phyloP scores from a whole-genome alignment of 2,329 filamentous ascomycete genomes.

The Chaetomium olivaceum region DNA sequence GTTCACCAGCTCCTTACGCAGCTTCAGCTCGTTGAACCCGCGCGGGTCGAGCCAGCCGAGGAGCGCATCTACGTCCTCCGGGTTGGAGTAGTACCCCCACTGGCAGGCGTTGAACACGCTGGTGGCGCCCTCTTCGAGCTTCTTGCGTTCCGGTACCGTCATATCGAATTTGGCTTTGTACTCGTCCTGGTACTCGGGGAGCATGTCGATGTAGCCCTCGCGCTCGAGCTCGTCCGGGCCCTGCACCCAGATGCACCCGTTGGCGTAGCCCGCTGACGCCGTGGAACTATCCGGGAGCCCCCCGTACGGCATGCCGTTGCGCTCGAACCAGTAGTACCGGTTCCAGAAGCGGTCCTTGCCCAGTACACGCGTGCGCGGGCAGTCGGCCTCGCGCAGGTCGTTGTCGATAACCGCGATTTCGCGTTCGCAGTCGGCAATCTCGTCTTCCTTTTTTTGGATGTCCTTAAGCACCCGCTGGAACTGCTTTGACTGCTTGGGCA shows the following conservation, averaged over 20 bases:
- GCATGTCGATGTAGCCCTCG: slow-evolving; percentile 80
- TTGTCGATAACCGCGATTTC: slow-evolving; percentile 85
- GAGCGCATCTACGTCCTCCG: slow-evolving; percentile 73
- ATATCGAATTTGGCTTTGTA: slow-evolving; percentile 77
- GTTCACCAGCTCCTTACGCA: slow-evolving; percentile 79
- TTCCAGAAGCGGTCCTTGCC: slow-evolving; percentile 98
- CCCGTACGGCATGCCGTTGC: slow-evolving; percentile 95
- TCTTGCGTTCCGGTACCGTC: slow-evolving; percentile 83
- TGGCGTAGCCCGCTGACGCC: slow-evolving; percentile 82
- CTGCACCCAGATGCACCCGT: slow-evolving; percentile 94
- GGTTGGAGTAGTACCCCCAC: slow-evolving; percentile 90
- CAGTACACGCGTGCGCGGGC: slow-evolving; percentile 82
- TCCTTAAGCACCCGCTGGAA: slow-evolving; percentile 85
- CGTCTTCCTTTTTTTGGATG: slow-evolving; percentile 81
- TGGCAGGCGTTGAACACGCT: slow-evolving; percentile 74
- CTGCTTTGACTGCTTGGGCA: slow-evolving; percentile 79
- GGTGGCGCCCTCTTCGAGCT: slow-evolving; percentile 78
- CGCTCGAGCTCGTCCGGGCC: slow-evolving; percentile 88
- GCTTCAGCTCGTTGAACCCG: slow-evolving; percentile 80
- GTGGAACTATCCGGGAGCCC: slow-evolving; percentile 88
- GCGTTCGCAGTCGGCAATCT: slow-evolving; percentile 78
- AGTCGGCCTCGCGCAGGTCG: slow-evolving; percentile 90
- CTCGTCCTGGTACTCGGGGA: slow-evolving; percentile 68
- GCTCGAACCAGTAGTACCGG: slow-evolving; percentile 98
- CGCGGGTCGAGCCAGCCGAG: slow-evolving; percentile 87